A percentile compares a stretch with the other conserved stretches of the same genome.
Evolutionary conservation across 495 filamentous ascomycete genomes (phyloP).

Genomic region (Penicillium tannophilum): DNA sequence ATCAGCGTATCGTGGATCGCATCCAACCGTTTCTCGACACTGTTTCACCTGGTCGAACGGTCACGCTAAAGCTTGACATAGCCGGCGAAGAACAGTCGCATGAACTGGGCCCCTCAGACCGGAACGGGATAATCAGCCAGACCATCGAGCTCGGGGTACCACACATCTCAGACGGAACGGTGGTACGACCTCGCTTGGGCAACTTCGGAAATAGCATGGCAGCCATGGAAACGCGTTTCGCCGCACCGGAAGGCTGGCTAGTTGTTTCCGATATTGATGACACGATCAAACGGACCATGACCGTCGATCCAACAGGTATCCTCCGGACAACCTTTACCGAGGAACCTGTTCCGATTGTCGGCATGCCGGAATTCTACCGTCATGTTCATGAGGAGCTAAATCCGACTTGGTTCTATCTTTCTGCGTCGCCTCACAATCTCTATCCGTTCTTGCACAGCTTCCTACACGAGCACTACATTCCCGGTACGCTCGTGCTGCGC

Average conservation of each 20-base stretch:
- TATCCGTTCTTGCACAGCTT: constrained; percentile 82
- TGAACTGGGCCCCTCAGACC: constrained; percentile 67
- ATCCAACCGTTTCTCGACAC: constrained; percentile 76
- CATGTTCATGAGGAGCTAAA: constrained; percentile 58
- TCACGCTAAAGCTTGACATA: constrained; percentile 60
- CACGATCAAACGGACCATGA: constrained; percentile 90
- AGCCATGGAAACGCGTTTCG: constrained; percentile 68
- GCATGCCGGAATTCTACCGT: constrained; percentile 83
- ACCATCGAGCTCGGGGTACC: constrained; percentile 43
- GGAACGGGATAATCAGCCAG: constrained; percentile 70
- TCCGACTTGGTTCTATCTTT: constrained; percentile 90
- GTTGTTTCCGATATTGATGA: constrained; percentile 94
- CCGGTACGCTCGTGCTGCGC: constrained; percentile 79
- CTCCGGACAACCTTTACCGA: constrained; percentile 82
- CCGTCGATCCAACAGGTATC: constrained; percentile 75
- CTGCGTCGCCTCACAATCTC: constrained; percentile 91
- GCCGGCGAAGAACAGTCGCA: constrained; percentile 41
- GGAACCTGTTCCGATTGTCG: constrained; percentile 65
- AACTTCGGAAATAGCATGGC: constrained; percentile 45
- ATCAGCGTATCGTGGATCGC: constrained; percentile 66
- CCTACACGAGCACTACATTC: constrained; percentile 67
- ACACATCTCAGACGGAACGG: constrained; percentile 32
- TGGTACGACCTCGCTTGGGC: constrained; percentile 37
- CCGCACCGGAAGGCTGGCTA: constrained; percentile 79
- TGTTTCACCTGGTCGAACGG: constrained; percentile 65